Base-by-base conservation (phyloP, 2,329 filamentous ascomycete species). In the Penicillium sp. region DNA sequence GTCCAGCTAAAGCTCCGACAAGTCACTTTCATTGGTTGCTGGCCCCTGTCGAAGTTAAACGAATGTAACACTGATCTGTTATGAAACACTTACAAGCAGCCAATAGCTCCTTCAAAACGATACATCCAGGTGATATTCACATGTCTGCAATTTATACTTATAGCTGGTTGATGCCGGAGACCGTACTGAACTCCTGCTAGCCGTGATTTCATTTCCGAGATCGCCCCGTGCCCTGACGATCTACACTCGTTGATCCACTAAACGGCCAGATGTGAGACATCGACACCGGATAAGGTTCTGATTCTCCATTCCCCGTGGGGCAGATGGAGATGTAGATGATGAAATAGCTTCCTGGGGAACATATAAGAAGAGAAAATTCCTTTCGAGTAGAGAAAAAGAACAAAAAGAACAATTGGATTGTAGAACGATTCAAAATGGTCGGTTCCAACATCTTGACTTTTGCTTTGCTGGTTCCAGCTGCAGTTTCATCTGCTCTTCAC, bases 41-140 rank as follows among this genome's bases (percentile, higher is more conserved):
- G 8, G 8, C 28, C 11, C 26, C 26, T 13, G 42, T 23, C 6
- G 23, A 43, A 43, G 14, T 28, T 16, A 24, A 42, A 43, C 10
- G 39, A 28, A 43, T 43, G 39, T 43, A 43, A 43, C 39, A 43
- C 23, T 43, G 39, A 14, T 43, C 16, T 43, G 39, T 18, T 43
- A 43, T 43, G 39, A 43, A 43, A 43, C 39, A 18, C 39, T 14
- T 18, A 9, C 14, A 28, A 16, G n/a, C 24, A 43, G 23, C 39
- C 39, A 43, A 43, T 43, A 28, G 39, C 23, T 18, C 5, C 9
- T 11, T 28, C 14, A 29, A 43, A 13, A 43, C 10, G 23, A 28
- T 26, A 16, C 14, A 28, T 43, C 23, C n/a, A 4, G 13, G 14
- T 18, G 9, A 3, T 43, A 26, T 21, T 45, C 42, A 45, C 42